These are phyloP conservation scores for Nothopassalora personata DNA, from an alignment of 2,329 filamentous ascomycete genomes.

Conservation along the genomic window DNA sequence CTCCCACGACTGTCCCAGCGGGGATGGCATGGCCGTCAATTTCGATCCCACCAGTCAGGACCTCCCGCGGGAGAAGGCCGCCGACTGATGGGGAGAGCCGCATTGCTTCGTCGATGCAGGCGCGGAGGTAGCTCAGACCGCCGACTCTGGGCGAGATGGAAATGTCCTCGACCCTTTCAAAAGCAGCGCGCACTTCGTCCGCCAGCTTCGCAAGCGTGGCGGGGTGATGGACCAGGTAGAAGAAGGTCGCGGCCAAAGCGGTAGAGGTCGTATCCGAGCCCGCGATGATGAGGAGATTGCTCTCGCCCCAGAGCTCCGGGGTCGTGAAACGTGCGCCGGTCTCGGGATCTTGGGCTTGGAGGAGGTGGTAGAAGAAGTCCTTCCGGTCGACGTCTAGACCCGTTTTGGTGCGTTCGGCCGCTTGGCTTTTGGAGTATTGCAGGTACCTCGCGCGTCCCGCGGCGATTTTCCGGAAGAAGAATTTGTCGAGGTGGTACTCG, in stretches of 20 bases:
- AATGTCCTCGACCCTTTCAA: constrained; percentile 44
- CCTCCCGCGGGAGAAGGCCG: constrained; percentile 32
- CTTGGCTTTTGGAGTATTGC: constrained; percentile 40
- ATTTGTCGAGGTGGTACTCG: constrained; percentile 35
- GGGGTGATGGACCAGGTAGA: constrained; percentile 34
- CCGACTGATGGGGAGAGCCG: constrained; percentile 43
- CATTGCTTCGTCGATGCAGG: constrained; percentile 45
- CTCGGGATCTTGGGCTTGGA: constrained; percentile 29
- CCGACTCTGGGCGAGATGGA: constrained; percentile 36
- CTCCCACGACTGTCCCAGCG: constrained; percentile 31
- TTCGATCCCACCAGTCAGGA: constrained; percentile 27
- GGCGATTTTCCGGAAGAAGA: constrained; percentile 42
- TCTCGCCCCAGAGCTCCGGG: constrained; percentile 27
- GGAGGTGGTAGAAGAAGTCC: constrained; percentile 28
- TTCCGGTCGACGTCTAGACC: constrained; percentile 28
- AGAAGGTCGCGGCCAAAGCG: constrained; percentile 32
- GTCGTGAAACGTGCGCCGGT: constrained; percentile 28
- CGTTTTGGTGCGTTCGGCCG: constrained; percentile 37
- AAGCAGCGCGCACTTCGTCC: constrained; percentile 39
- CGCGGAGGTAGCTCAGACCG: constrained; percentile 39
- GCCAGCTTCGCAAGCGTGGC: constrained; percentile 26
- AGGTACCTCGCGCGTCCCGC: constrained; percentile 39
- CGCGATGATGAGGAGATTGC: constrained; percentile 29
- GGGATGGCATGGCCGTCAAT: constrained; percentile 35
- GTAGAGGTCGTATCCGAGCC: constrained; percentile 34